Conservation (phyloP, 2,329 filamentous ascomycete genomes). For the Colletotrichum trifolii region DNA sequence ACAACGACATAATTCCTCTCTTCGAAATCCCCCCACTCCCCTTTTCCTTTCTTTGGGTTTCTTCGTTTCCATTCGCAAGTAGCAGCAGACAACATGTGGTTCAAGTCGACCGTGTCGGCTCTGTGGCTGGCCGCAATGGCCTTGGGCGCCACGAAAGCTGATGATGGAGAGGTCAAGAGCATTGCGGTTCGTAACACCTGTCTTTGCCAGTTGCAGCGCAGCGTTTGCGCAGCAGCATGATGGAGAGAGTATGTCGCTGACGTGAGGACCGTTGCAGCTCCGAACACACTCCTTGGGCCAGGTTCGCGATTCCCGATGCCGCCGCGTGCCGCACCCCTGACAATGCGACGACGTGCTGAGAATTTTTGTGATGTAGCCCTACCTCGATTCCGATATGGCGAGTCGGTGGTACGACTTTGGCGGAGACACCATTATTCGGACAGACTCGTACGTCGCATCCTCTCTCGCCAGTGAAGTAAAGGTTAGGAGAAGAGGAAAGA, state of each 20-base stretch:
- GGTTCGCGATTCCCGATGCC: slow-evolving; percentile 55
- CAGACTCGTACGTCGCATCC: slow-evolving; percentile 67
- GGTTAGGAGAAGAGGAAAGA: background rate
- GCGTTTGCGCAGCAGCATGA: slow-evolving; percentile 1
- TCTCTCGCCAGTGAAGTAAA: background rate
- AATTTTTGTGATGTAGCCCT: slow-evolving; percentile 71
- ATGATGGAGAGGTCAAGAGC: slow-evolving; percentile 59
- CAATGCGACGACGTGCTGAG: slow-evolving; percentile 22
- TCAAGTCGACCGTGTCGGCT: slow-evolving; percentile 57
- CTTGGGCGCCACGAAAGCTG: slow-evolving; percentile 61
- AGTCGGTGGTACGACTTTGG: slow-evolving; percentile 99
- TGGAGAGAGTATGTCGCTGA: slow-evolving; percentile 24
- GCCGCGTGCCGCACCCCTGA: slow-evolving; percentile 11
- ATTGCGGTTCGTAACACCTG: slow-evolving; percentile 55
- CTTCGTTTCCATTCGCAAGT: slow-evolving; percentile 18
- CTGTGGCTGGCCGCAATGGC: slow-evolving; percentile 62
- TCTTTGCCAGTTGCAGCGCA: background rate
- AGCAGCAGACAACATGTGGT: slow-evolving; percentile 53
- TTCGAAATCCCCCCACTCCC: slow-evolving; percentile 24
- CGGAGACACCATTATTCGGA: slow-evolving; percentile 87
- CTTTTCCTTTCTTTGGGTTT: slow-evolving; percentile 16
- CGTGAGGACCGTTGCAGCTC: slow-evolving; percentile 63
- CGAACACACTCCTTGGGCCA: slow-evolving; percentile 86
- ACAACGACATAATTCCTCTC: background rate
- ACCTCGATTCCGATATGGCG: slow-evolving; percentile 97